Evolutionary conservation across 2,329 filamentous ascomycete genomes (phyloP).

Genomic region (Alternaria sp.): DNA sequence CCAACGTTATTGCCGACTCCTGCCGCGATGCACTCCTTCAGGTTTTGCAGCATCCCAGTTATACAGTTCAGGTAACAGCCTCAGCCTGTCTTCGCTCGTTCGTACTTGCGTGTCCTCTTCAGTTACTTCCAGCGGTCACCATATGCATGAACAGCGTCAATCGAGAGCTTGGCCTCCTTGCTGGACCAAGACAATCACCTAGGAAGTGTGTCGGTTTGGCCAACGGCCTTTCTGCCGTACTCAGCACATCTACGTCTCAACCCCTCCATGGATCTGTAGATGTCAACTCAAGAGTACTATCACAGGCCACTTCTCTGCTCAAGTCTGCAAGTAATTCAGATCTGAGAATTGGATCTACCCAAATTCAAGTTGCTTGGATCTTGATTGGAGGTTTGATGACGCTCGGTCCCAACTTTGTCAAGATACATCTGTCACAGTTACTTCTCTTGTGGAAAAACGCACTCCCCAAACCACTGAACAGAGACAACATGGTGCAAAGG

Average conservation of each 20-base stretch:
- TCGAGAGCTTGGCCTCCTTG: constrained; percentile 81
- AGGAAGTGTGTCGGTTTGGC: constrained; percentile 89
- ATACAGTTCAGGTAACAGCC: constrained; percentile 91
- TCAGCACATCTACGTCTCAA: constrained; percentile 87
- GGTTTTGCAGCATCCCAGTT: constrained; percentile 92
- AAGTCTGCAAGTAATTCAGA: constrained; percentile 94
- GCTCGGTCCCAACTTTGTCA: constrained; percentile 95
- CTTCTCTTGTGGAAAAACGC: constrained; percentile 97
- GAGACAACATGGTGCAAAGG: constrained; percentile 85
- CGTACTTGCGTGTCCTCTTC: constrained; percentile 88
- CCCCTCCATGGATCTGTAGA: constrained; percentile 95
- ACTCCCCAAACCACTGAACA: constrained; percentile 89
- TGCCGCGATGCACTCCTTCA: constrained; percentile 89
- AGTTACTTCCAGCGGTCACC: constrained; percentile 87
- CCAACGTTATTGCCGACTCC: constrained; percentile 78
- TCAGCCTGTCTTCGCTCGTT: constrained; percentile 87
- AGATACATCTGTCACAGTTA: constrained; percentile 94
- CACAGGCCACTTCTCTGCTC: constrained; percentile 88
- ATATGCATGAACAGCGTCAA: constrained; percentile 96
- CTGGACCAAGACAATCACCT: constrained; percentile 77
- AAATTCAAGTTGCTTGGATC: constrained; percentile 98
- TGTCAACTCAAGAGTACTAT: constrained; percentile 88
- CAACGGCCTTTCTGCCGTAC: constrained; percentile 86
- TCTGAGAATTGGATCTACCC: constrained; percentile 86
- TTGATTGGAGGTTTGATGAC: constrained; percentile 97